Evolutionary conservation across 1,284 basidiomycete species (phyloP).

Genomic region (Ceratobasidium sp.): DNA sequence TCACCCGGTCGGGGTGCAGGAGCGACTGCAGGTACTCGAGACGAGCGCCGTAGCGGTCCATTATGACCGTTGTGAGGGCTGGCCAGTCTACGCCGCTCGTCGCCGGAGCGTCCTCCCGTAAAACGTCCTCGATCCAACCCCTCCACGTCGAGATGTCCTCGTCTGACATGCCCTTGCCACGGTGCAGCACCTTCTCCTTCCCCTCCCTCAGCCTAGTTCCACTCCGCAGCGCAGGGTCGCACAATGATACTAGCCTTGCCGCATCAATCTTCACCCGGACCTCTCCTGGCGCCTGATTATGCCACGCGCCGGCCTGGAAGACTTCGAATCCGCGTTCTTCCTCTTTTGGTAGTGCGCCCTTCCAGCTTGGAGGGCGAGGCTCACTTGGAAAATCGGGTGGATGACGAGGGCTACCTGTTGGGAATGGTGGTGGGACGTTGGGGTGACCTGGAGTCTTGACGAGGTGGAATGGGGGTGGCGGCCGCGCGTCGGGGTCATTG

Average conservation of each 20-base stretch:
- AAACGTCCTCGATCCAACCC: slow-evolving; percentile 48
- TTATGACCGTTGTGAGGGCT: slow-evolving; percentile 57
- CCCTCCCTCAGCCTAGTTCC: slow-evolving; percentile 54
- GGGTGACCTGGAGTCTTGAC: background rate
- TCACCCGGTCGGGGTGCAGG: slow-evolving; percentile 51
- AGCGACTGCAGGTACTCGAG: slow-evolving; percentile 59
- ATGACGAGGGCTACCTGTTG: background rate
- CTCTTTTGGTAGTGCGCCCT: slow-evolving; percentile 31
- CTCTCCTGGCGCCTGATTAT: slow-evolving; percentile 52
- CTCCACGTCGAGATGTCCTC: slow-evolving; percentile 27
- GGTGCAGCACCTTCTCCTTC: slow-evolving; percentile 55
- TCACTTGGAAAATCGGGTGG: slow-evolving; percentile 11
- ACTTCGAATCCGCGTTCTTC: slow-evolving; percentile 50
- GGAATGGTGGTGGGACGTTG: background rate
- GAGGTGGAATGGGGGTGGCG: background rate
- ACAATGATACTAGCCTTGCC: slow-evolving; percentile 59
- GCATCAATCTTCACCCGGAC: slow-evolving; percentile 60
- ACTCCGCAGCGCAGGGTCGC: slow-evolving; percentile 57
- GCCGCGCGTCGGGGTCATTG: background rate
- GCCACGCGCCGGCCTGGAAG: slow-evolving; percentile 58
- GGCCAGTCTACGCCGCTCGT: slow-evolving; percentile 61
- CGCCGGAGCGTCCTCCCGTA: slow-evolving; percentile 49
- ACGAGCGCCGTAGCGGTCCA: slow-evolving; percentile 59
- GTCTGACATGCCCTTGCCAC: slow-evolving; percentile 46
- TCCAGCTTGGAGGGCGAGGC: slow-evolving; percentile 45